Evolutionary conservation across 331 rosid genomes (phyloP).

Genomic region (Arachis monticola): DNA sequence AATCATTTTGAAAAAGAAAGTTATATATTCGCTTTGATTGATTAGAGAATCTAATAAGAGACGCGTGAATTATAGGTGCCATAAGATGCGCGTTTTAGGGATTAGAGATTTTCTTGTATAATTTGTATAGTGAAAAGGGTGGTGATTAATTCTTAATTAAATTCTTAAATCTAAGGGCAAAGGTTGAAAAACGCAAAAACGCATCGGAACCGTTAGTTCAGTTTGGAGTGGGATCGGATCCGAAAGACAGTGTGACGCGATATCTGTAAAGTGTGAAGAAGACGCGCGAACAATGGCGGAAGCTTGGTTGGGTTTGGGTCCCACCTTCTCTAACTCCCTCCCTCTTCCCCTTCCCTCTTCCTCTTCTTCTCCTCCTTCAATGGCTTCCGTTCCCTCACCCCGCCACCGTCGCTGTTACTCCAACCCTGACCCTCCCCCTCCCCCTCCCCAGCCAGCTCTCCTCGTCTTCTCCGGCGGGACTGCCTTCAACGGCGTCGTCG

Average conservation of each 20-base stretch:
- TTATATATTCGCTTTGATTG: no score
- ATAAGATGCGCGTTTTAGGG: no score
- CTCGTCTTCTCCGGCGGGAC: slow-evolving; percentile 97
- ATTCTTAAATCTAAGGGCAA: no score
- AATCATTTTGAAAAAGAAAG: no score
- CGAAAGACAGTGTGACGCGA: neutral
- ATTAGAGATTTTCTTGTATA: no score
- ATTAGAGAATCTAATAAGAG: no score
- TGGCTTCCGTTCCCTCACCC: slow-evolving; percentile 59
- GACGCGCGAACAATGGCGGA: slow-evolving; percentile 61
- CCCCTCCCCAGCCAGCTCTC: slow-evolving; percentile 57
- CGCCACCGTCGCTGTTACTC: slow-evolving; percentile 54
- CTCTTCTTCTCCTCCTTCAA: slow-evolving; percentile 46
- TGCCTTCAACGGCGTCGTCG: slow-evolving; percentile 91
- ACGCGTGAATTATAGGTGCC: no score
- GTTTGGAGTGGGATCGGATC: neutral
- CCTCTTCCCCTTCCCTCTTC: slow-evolving; percentile 25
- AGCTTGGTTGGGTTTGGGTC: slow-evolving; percentile 48
- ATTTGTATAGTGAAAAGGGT: no score
- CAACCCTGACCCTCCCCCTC: slow-evolving; percentile 39
- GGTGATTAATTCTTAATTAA: no score
- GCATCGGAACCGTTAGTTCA: neutral
- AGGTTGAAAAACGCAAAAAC: no score
- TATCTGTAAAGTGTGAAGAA: slow-evolving; percentile 7
- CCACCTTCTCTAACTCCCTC: slow-evolving; percentile 39